Base-by-base conservation (phyloP, 495 filamentous ascomycete genomes). In the Daldinia childiae region DNA sequence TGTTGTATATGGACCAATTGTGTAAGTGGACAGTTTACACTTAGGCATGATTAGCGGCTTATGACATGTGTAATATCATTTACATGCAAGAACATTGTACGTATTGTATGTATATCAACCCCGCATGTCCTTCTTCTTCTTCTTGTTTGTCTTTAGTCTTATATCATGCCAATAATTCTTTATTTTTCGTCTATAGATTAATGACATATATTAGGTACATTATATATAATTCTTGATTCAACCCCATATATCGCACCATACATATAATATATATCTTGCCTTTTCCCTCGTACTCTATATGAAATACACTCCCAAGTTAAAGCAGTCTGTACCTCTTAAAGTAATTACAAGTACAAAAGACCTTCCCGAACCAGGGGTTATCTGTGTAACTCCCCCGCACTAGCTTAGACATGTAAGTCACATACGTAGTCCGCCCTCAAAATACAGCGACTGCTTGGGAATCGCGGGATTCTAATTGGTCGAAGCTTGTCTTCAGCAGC, bases 391-490 rank as follows among this genome's bases (percentile, higher is more conserved):
- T 26, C 62, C 61, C 71, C 66, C 62, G 71, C 66, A 52, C 62
- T 67, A 66, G 43, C 43, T 48, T 24, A 48, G 43, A 8, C 19
- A 59, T 43, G 45, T 27, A 32, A 8, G 8, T 8, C 9, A 45
- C n/a, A 56, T 57, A 57, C 54, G 29, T 57, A 57, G 32, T n/a
- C n/a, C 54, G 27, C 58, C 17, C 54, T 64, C 26, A 67, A 67
- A 17, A 38, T 50, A 62, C 36, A 48, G 62, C 52, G 50, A n/a
- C 5, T 55, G 73, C 73, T 75, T 72, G 71, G 54, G 64, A 75
- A 75, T 69, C 51, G 50, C 61, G 29, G 24, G 43, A 30, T 34
- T 62, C 62, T 68, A 65, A 75, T 75, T 69, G 73, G 73, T 21
- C 60, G 19, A 68, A 72, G 69, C 73, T 75, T 50, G 11, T 5